Evolutionary conservation across 202 grass and related monocot genomes (phyloP).

Genomic region (Bolboschoenoplectus hybrid): DNA sequence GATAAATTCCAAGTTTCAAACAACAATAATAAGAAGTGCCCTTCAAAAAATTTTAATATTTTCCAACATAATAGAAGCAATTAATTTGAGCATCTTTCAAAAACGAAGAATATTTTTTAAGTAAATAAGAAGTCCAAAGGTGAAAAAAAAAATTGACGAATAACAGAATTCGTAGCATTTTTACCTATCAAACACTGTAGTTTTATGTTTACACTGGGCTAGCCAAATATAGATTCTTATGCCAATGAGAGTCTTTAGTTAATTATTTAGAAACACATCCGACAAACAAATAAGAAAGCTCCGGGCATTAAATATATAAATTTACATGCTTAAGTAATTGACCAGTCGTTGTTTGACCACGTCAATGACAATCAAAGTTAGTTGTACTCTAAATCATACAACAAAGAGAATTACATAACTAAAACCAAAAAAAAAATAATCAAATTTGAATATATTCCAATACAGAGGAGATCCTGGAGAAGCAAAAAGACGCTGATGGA

Average conservation of each 20-base stretch:
- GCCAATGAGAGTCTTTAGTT: neutral
- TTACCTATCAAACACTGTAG: neutral
- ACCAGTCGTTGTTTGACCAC: neutral
- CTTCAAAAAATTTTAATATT: neutral
- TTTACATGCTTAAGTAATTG: neutral
- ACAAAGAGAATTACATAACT: neutral
- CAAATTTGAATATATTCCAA: neutral
- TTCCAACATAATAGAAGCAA: neutral
- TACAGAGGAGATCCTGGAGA: conserved; percentile 47
- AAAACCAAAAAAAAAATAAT: neutral
- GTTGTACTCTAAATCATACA: neutral
- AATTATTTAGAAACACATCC: neutral
- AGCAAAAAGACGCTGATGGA: conserved; percentile 32
- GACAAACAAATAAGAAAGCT: neutral
- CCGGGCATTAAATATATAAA: neutral
- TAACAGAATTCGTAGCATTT: neutral
- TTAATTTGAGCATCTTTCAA: neutral
- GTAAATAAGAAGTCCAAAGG: neutral
- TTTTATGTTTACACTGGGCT: neutral
- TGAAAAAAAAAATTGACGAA: neutral
- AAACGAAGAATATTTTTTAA: neutral
- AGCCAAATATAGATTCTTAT: neutral
- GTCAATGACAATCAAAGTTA: neutral
- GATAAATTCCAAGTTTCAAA: neutral
- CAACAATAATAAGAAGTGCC: neutral